phyloP scores from a whole-genome alignment of 2,329 filamentous ascomycete genomes.

The Cercospora sp. region DNA sequence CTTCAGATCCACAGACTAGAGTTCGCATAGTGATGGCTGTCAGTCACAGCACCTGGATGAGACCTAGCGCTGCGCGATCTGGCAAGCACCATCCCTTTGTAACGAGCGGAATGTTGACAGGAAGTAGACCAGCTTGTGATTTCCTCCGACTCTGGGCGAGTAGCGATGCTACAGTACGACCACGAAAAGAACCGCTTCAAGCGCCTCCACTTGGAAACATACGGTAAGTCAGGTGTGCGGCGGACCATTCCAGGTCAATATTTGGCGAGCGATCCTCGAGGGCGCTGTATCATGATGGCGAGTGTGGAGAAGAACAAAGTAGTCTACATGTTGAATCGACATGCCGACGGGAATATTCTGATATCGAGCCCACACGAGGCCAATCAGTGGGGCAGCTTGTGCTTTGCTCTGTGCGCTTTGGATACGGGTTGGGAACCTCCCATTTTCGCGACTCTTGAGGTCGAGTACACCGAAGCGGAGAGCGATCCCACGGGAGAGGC shows the following conservation, averaged over 20 bases:
- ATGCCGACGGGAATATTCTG: slow-evolving; percentile 88
- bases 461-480: slow-evolving; percentile 89
- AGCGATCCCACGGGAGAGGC: slow-evolving; percentile 86
- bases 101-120: slow-evolving; percentile 16
- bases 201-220: slow-evolving; percentile 92
- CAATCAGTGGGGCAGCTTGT: slow-evolving; percentile 86
- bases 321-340: slow-evolving; percentile 96
- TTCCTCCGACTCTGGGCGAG: slow-evolving; percentile 90
- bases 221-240: slow-evolving; percentile 92
- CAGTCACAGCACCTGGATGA: slow-evolving; percentile 21
- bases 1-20: slow-evolving; percentile 19
- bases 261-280: slow-evolving; percentile 91
- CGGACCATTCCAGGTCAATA: slow-evolving; percentile 95
- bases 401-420: slow-evolving; percentile 81
- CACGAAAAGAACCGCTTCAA: slow-evolving; percentile 83
- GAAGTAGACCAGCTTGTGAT: slow-evolving; percentile 87
- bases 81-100: background rate
- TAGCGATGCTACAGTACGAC: slow-evolving; percentile 90
- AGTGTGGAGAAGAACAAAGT: slow-evolving; percentile 99
- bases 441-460: slow-evolving; percentile 90
- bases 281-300: slow-evolving; percentile 89
- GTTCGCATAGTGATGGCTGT: slow-evolving; percentile 50
- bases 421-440: slow-evolving; percentile 98
- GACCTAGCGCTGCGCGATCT: background rate
- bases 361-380: slow-evolving; percentile 97